Conservation (phyloP, 2,329 filamentous ascomycete genomes). For the Sarocladiaceae sp. region DNA sequence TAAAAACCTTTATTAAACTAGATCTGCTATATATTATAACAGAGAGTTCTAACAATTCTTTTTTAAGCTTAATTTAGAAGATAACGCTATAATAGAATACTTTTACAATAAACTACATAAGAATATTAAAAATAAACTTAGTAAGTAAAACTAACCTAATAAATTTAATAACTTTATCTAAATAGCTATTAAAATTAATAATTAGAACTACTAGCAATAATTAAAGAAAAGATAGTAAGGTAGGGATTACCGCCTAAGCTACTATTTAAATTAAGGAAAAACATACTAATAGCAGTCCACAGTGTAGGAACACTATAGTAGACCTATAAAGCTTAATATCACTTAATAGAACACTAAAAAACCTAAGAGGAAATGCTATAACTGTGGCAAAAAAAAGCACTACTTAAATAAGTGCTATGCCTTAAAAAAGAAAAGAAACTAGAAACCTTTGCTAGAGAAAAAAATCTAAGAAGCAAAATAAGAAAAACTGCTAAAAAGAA, state of each 20-base stretch:
- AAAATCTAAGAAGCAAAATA: too few species aligned
- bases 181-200: background rate
- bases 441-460: too few species aligned
- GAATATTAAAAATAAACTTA: background rate
- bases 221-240: slow-evolving; percentile 1
- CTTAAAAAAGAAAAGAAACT: background rate
- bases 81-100: background rate
- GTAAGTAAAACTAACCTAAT: background rate
- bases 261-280: background rate
- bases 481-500: background rate
- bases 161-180: background rate
- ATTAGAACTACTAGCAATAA: background rate
- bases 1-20: background rate
- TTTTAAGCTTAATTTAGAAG: background rate
- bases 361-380: background rate
- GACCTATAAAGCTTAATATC: background rate
- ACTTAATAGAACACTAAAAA: slow-evolving; percentile 2
- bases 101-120: background rate
- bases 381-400: background rate
- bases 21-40: background rate
- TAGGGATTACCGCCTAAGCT: too few species aligned
- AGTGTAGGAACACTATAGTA: background rate
- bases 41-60: background rate
- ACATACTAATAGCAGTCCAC: background rate
- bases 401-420: background rate